phyloP scores from a whole-genome alignment of 148 eudicot species.

The Rheum nobile region DNA sequence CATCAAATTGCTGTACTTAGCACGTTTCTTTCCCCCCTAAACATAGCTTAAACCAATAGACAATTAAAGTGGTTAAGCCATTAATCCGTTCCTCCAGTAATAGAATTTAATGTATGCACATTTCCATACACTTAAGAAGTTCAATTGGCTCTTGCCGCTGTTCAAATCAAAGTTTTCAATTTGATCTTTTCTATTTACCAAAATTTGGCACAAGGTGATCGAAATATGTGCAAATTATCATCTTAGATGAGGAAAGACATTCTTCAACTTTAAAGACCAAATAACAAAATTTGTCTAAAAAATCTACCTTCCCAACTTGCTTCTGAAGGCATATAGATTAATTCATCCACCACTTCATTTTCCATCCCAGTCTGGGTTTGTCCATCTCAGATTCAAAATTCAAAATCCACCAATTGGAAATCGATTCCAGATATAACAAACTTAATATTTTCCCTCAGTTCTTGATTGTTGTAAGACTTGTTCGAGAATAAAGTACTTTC shows the following conservation, averaged over 20 bases:
- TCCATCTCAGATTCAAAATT: not conserved
- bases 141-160: not conserved
- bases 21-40: too few relatives aligned
- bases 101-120: not conserved
- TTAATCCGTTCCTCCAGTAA: too few relatives aligned
- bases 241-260: too few relatives aligned
- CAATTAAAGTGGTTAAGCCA: too few relatives aligned
- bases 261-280: too few relatives aligned
- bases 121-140: not conserved
- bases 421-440: not conserved
- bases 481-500: not conserved
- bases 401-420: not conserved
- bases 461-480: not conserved
- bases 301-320: too few relatives aligned
- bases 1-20: too few relatives aligned
- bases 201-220: not conserved
- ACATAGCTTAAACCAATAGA: too few relatives aligned
- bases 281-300: too few relatives aligned
- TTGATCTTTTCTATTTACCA: not conserved
- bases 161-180: not conserved
- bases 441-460: not conserved
- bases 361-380: not conserved
- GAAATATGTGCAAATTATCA: not conserved
- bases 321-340: too few relatives aligned
- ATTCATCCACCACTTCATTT: not conserved